Evolutionary conservation across 768 basidiomycete species (phyloP).

Genomic region (Gymnopilus dilepis): DNA sequence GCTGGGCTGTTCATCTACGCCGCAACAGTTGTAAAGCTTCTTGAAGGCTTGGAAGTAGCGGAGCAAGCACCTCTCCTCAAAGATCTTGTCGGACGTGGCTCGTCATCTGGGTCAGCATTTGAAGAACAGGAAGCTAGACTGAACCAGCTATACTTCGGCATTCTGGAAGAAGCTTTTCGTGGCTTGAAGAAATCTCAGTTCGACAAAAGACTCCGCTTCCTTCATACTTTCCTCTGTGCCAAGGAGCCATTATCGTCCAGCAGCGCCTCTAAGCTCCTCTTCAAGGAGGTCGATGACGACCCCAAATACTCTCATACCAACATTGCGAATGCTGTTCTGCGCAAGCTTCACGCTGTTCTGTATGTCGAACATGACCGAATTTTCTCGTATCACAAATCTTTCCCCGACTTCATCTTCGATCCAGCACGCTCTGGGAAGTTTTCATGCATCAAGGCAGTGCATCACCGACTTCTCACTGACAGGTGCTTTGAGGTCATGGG

Average conservation of each 20-base stretch:
- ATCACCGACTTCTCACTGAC: conserved; percentile 14
- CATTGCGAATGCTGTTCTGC: neutral
- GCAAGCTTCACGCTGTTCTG: conserved; percentile 12
- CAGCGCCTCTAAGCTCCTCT: neutral
- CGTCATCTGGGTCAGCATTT: neutral
- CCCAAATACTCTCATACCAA: neutral
- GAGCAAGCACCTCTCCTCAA: conserved; percentile 3
- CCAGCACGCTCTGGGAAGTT: conserved; percentile 5
- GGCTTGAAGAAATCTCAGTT: conserved; percentile 8
- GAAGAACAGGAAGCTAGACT: neutral
- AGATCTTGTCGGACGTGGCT: conserved; percentile 6
- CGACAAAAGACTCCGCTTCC: conserved; percentile 13
- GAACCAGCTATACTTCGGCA: conserved; percentile 17
- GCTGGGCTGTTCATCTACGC: conserved; percentile 36
- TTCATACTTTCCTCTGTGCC: conserved; percentile 14
- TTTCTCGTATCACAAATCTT: conserved; percentile 15
- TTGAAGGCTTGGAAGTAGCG: conserved; percentile 12
- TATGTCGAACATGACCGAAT: conserved; percentile 6
- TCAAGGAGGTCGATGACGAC: neutral
- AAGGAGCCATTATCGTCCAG: conserved; percentile 1
- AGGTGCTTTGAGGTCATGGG: conserved; percentile 20
- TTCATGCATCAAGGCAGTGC: neutral
- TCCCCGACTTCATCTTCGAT: conserved; percentile 16
- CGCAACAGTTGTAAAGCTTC: conserved; percentile 28
- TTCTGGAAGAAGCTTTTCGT: conserved; percentile 23